phyloP scores from a whole-genome alignment of 1,284 basidiomycete species.

The Marasmius tenuissimus region DNA sequence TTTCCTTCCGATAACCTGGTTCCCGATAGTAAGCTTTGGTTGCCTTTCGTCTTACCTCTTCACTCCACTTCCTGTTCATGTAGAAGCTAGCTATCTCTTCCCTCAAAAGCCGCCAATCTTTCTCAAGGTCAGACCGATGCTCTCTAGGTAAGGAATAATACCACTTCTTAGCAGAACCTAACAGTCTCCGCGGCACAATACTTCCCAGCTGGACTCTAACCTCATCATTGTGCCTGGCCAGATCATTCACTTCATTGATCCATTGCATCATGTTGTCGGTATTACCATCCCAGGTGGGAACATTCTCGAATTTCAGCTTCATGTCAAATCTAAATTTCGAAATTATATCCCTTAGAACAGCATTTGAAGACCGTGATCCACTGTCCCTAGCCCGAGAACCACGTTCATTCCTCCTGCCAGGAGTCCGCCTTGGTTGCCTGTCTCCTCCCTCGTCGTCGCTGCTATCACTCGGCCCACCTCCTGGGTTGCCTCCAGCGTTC shows the following conservation, averaged over 20 bases:
- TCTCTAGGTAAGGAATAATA: not conserved
- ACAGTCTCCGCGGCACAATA: not conserved
- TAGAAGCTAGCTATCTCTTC: slow-evolving; percentile 1
- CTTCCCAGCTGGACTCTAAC: not conserved
- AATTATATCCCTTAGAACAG: not conserved
- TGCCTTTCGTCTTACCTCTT: not conserved
- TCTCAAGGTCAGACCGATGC: not conserved
- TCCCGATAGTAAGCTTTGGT: slow-evolving; percentile 19
- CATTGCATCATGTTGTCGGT: slow-evolving; percentile 3
- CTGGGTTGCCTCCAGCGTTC: no score
- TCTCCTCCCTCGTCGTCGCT: no score
- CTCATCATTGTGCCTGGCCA: not conserved
- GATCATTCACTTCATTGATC: slow-evolving; percentile 1
- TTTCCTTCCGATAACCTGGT: slow-evolving; percentile 19
- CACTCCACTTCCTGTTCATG: slow-evolving; percentile 5
- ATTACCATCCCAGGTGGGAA: slow-evolving; percentile 7
- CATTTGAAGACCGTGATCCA: not conserved
- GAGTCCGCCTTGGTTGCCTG: no score
- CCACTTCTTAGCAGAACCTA: not conserved
- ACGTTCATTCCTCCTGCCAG: no score
- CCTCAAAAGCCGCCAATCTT: not conserved
- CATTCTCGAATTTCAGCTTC: slow-evolving; percentile 3
- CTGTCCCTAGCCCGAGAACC: no score
- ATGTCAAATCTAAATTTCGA: not conserved
- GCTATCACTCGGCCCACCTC: no score